Conservation (phyloP, 495 filamentous ascomycete species). For the Coniosporium apollinis region DNA sequence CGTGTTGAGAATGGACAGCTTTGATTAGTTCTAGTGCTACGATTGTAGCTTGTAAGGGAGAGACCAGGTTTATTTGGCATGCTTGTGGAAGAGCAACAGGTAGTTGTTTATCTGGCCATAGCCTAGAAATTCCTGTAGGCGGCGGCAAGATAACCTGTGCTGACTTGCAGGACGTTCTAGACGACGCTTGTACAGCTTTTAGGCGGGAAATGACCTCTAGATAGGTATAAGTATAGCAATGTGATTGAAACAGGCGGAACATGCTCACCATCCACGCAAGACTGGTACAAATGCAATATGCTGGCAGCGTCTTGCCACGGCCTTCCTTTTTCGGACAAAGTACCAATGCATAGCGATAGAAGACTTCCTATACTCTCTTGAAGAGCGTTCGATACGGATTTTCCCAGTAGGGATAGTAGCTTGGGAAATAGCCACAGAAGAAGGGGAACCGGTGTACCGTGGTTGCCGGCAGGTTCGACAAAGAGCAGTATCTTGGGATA, state of each 20-base stretch:
- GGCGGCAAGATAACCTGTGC: conserved; percentile 16
- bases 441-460: too few species aligned
- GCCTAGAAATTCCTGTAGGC: conserved; percentile 9
- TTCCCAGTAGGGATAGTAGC: conserved; percentile 38
- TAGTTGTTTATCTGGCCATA: conserved; percentile 17
- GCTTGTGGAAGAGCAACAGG: conserved; percentile 16
- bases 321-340: conserved; percentile 4
- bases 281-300: conserved; percentile 9
- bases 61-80: conserved; percentile 12
- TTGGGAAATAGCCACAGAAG: conserved; percentile 66
- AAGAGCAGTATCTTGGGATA: conserved; percentile 54
- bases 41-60: conserved; percentile 11
- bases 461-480: conserved; percentile 30
- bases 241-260: neutral
- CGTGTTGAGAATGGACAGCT: too few species aligned
- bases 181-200: neutral
- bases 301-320: conserved; percentile 11
- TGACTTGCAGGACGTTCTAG: neutral
- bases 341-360: conserved; percentile 5
- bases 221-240: neutral
- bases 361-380: conserved; percentile 16
- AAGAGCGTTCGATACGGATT: conserved; percentile 7
- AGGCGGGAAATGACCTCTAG: too few species aligned
- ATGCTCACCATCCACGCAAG: conserved; percentile 19
- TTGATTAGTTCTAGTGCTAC: conserved; percentile 8